Conservation (phyloP, 306 rosid species). For the Cucumis melo region DNA sequence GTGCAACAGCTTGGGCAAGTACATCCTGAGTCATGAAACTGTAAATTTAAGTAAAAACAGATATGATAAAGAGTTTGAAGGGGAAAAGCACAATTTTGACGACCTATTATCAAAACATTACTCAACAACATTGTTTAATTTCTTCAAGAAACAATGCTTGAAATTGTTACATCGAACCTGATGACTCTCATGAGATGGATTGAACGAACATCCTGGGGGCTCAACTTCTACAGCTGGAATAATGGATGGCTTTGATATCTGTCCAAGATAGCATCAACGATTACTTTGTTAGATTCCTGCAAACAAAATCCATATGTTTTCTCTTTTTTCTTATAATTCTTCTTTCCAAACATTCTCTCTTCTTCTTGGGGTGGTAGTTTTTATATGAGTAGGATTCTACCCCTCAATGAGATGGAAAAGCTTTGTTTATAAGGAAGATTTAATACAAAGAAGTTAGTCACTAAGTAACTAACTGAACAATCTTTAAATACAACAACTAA, state of each 20-base stretch:
- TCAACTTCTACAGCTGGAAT: constrained; percentile 95
- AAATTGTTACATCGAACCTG: constrained; percentile 34
- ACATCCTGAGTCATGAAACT: constrained; percentile 44
- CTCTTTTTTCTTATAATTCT: neutral
- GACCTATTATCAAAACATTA: neutral
- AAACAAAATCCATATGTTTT: neutral
- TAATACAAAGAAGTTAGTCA: no score
- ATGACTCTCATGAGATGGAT: constrained; percentile 70
- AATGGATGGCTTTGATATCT: constrained; percentile 44
- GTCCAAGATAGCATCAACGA: neutral
- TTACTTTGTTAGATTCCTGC: neutral
- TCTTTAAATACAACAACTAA: no score
- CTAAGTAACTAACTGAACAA: no score
- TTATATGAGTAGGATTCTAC: no score
- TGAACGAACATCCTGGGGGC: constrained; percentile 82
- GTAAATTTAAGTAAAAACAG: neutral
- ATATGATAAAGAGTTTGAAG: neutral
- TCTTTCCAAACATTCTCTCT: neutral
- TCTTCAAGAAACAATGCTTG: neutral
- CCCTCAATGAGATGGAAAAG: no score
- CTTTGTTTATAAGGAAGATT: no score
- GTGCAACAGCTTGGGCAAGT: constrained; percentile 73
- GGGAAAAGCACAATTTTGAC: neutral
- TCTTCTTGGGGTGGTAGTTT: neutral
- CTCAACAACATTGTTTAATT: neutral